phyloP scores from a whole-genome alignment of 441 rosid species.

The Oxalis stricta region DNA sequence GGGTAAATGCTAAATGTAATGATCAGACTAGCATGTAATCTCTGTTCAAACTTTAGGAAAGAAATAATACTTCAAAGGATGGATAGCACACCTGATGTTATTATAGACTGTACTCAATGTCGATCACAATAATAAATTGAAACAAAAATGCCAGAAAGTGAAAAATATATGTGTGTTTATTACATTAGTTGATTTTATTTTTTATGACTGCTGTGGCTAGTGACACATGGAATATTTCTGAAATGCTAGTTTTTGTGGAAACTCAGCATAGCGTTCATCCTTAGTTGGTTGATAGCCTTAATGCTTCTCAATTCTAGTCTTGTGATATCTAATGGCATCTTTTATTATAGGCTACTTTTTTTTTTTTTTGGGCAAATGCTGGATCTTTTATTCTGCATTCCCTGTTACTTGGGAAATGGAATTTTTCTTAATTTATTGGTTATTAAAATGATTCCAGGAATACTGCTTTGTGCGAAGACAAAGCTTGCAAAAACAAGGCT shows the following conservation, averaged over 20 bases:
- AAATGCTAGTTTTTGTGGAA: too few relatives aligned
- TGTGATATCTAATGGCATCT: background rate
- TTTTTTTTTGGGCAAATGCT: background rate
- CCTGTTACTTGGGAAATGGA: too few relatives aligned
- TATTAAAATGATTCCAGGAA: constrained; percentile 32
- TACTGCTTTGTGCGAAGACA: constrained; percentile 87
- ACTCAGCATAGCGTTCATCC: too few relatives aligned
- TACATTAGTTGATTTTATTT: background rate
- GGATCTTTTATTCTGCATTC: background rate
- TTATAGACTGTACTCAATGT: background rate
- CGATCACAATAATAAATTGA: background rate
- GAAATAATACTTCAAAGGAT: background rate
- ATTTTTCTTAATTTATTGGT: constrained; percentile 3
- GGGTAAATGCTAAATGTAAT: constrained; percentile 22
- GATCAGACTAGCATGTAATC: background rate
- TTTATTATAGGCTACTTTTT: background rate
- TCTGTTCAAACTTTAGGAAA: background rate
- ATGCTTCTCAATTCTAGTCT: background rate
- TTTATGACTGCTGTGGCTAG: too few relatives aligned
- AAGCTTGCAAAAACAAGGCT: constrained; percentile 56
- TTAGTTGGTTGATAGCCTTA: background rate
- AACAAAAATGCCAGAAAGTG: background rate
- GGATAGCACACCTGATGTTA: background rate
- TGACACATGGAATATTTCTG: too few relatives aligned
- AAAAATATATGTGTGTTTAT: background rate